Evolutionary conservation across 2,329 filamentous ascomycete species (phyloP), one percentile per base, ranked within the genome.

Genomic region (Huntiella bhutanensis): DNA sequence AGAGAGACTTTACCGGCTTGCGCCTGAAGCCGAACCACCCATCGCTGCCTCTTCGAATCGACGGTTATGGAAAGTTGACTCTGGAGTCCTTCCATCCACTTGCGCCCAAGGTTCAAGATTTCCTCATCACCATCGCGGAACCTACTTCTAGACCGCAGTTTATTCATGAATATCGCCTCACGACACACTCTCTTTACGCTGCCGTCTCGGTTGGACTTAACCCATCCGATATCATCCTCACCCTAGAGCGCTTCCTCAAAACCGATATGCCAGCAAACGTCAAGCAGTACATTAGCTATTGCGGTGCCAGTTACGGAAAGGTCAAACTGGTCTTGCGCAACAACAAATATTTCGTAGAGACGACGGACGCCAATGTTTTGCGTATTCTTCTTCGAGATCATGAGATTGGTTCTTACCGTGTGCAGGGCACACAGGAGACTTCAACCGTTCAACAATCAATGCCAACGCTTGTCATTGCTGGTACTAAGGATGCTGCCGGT

Each of bases 291-390:
- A 88, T 88, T 53, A 64, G 63, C 19, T 77, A 77, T 51, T 91
- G 85, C 52, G 93, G 86, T 4, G 78, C 83, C 52, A 91, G 83
- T 45, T 96, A 91, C 58, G 91, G 91, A 53, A 96, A 95, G 62
- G 86, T 95, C 47, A 91, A 94, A 60, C 74, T 96, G 45, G 91
- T 96, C 39, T 63, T 96, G 52, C 93, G 94, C 60, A 82, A 95
- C 56, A 96, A 88, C 52, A 82, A 84, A 53, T 95, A 93, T 61
- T 95, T 82, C 55, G 78, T 96, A 51, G 91, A 98, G 62, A 95
- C 83, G 55, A 80, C 82, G 15, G 88, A 96, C 60, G 80, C 86
- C 10, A 71, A 78, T 8, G 82, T 95, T 58, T 69, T 96, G 48
- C 85, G 94, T 60, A 81, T 73, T 56, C 69, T 96, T n/a, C 69